A percentile compares a stretch with the other conserved stretches of the same genome.
phyloP scores from a whole-genome alignment of 768 basidiomycete genomes.

The Royoungia palumana region DNA sequence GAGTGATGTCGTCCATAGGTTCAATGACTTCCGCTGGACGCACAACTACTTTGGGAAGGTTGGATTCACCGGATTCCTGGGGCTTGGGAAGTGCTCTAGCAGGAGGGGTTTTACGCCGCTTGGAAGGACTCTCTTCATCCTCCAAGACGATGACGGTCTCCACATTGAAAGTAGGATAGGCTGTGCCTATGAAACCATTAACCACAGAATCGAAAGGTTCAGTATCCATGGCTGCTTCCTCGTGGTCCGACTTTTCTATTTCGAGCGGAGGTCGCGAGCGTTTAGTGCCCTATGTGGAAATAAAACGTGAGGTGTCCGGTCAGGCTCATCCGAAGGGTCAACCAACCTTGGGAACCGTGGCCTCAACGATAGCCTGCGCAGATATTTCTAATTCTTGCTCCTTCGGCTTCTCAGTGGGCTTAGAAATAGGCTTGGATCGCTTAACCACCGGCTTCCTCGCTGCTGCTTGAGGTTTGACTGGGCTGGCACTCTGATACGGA shows the following conservation, averaged over 20 bases:
- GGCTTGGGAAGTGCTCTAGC: slow-evolving; percentile 1
- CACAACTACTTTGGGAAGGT: slow-evolving; percentile 17
- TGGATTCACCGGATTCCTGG: slow-evolving; percentile 35
- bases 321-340: not conserved
- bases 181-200: slow-evolving; percentile 16
- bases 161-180: slow-evolving; percentile 5
- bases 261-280: slow-evolving; percentile 69
- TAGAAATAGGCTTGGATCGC: slow-evolving; percentile 35
- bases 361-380: slow-evolving; percentile 71
- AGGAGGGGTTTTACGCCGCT: slow-evolving; percentile 46
- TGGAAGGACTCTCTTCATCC: slow-evolving; percentile 39
- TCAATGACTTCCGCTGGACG: slow-evolving; percentile 42
- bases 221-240: slow-evolving; percentile 5
- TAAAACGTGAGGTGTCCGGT: slow-evolving; percentile 8
- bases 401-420: slow-evolving; percentile 32
- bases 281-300: slow-evolving; percentile 59
- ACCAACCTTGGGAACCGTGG: slow-evolving; percentile 69
- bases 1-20: slow-evolving; percentile 26
- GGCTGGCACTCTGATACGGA: slow-evolving; percentile 73
- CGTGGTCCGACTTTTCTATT: slow-evolving; percentile 37
- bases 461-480: slow-evolving; percentile 50
- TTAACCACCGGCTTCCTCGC: slow-evolving; percentile 39
- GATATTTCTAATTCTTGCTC: slow-evolving; percentile 36
- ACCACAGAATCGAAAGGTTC: slow-evolving; percentile 8
- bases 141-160: slow-evolving; percentile 41